Conservation (phyloP, 2,329 filamentous ascomycete species). For the Metarhizium humberi region DNA sequence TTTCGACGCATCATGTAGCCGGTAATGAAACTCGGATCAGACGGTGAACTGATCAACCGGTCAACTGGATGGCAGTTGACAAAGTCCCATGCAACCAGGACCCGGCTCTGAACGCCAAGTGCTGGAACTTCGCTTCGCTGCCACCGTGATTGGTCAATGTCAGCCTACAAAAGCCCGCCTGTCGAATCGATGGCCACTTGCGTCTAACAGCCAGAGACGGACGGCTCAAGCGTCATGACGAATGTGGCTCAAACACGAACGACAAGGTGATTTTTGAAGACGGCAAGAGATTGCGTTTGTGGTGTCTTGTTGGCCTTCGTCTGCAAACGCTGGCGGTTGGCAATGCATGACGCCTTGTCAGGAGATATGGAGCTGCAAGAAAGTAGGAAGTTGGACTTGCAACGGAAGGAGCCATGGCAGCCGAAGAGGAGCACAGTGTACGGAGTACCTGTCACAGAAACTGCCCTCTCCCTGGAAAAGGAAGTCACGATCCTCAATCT, state of each 20-base stretch:
- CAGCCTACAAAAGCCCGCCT: no score
- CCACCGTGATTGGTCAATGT: no score
- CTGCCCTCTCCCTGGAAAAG: not conserved
- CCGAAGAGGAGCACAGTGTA: not conserved
- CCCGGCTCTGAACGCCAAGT: no score
- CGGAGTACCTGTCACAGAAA: no score
- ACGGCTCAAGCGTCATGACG: not conserved
- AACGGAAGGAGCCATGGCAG: not conserved
- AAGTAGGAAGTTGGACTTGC: not conserved
- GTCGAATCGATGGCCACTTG: no score
- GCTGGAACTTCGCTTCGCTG: no score
- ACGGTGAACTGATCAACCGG: not conserved
- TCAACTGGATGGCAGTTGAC: not conserved
- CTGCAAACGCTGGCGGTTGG: not conserved
- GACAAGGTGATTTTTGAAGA: not conserved
- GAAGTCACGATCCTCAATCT: no score
- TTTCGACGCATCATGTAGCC: not conserved
- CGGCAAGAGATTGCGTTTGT: no score
- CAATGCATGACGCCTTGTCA: not conserved
- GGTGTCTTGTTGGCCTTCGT: no score
- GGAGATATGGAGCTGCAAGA: not conserved
- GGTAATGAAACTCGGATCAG: not conserved
- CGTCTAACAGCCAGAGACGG: not conserved
- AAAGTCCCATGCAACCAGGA: not conserved
- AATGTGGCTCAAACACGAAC: not conserved